phyloP scores from a whole-genome alignment of 768 basidiomycete genomes.

The Gloeophyllum trabeum region DNA sequence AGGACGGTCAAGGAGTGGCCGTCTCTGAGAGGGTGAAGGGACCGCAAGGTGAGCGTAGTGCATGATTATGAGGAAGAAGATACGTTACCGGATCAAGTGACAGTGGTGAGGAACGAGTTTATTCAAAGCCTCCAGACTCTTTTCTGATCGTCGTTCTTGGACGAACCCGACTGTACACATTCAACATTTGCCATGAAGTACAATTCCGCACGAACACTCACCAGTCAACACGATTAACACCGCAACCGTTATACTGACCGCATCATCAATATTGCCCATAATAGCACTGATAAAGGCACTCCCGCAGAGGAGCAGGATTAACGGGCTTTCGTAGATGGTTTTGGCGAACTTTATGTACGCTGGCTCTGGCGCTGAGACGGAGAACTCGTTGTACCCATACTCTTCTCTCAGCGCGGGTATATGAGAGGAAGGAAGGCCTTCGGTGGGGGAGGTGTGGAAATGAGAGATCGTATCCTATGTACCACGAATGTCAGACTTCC shows the following conservation, averaged over 20 bases:
- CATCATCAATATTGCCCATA: constrained; percentile 95
- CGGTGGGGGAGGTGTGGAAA: constrained; percentile 50
- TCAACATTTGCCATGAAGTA: not conserved
- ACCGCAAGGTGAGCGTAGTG: not conserved
- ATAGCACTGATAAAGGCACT: constrained; percentile 83
- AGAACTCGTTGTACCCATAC: constrained; percentile 92
- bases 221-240: constrained; percentile 90
- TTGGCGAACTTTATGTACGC: constrained; percentile 82
- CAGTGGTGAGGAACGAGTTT: constrained; percentile 97
- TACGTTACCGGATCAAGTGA: constrained; percentile 60
- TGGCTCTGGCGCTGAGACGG: constrained; percentile 74
- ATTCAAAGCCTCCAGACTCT: constrained; percentile 89
- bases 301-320: constrained; percentile 83
- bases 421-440: constrained; percentile 52
- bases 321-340: constrained; percentile 90
- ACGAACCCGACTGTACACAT: constrained; percentile 70
- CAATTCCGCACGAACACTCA: constrained; percentile 21
- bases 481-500: constrained; percentile 6
- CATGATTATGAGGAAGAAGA: not conserved
- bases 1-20: constrained; percentile 67
- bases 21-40: constrained; percentile 25
- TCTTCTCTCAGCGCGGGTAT: constrained; percentile 51
- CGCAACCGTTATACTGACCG: constrained; percentile 85
- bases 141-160: constrained; percentile 90
- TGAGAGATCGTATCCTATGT: constrained; percentile 64